Conservation (phyloP, 768 basidiomycete genomes). For the Lactifluus volemus region DNA sequence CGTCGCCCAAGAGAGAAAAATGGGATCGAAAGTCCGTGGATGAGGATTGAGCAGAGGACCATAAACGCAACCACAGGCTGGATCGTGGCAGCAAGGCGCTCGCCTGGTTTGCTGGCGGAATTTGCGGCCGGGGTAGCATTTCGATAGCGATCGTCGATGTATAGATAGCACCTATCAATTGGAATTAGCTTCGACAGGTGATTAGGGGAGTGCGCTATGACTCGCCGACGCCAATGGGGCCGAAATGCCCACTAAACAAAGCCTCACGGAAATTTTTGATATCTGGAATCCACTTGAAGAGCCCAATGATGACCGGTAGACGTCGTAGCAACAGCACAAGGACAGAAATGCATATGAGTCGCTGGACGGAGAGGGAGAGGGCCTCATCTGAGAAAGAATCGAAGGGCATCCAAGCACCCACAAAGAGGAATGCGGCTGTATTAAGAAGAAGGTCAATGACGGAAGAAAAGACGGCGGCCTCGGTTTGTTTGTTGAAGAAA, state of each 20-base stretch:
- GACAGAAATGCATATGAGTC: conserved; percentile 76
- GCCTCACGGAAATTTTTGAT: conserved; percentile 93
- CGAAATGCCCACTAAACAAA: conserved; percentile 91
- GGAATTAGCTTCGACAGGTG: neutral
- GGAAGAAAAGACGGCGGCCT: conserved; percentile 91
- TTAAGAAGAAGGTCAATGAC: conserved; percentile 97
- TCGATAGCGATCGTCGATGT: conserved; percentile 76
- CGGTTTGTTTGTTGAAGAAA: conserved; percentile 88
- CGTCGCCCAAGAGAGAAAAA: conserved; percentile 87
- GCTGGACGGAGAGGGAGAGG: conserved; percentile 71
- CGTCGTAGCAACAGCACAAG: conserved; percentile 76
- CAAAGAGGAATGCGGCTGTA: conserved; percentile 88
- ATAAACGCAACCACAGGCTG: conserved; percentile 93
- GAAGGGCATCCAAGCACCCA: conserved; percentile 98
- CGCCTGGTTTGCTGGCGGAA: conserved; percentile 46
- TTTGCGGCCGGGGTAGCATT: conserved; percentile 40
- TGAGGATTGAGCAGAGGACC: conserved; percentile 83
- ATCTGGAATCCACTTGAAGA: conserved; percentile 93
- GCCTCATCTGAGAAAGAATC: conserved; percentile 55
- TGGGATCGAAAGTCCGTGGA: conserved; percentile 89
- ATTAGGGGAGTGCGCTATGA: neutral
- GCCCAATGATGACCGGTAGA: conserved; percentile 71
- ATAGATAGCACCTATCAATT: conserved; percentile 70
- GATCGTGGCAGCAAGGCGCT: conserved; percentile 63
- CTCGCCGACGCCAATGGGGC: conserved; percentile 72